Percentiles rank a stretch among this genome's conserved stretches.
Evolutionary conservation across 1,139 yeast species (phyloP).

Genomic region (Arxiozyma bovina): DNA sequence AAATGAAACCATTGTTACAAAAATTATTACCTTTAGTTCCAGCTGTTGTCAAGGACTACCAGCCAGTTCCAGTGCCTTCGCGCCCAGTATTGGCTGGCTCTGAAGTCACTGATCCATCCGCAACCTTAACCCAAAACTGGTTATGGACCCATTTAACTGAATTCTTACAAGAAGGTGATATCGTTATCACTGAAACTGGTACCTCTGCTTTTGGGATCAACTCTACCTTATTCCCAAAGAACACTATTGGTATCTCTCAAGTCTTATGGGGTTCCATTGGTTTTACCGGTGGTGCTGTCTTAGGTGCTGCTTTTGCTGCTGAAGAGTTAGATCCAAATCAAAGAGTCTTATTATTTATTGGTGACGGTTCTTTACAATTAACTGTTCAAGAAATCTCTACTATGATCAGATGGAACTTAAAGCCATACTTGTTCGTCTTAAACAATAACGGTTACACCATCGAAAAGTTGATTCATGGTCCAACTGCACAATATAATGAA

Average conservation of each 20-base stretch:
- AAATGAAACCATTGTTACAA: slow-evolving; percentile 62
- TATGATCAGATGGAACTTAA: slow-evolving; percentile 69
- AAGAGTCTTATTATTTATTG: slow-evolving; percentile 77
- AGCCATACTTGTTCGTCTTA: slow-evolving; percentile 72
- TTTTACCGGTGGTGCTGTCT: slow-evolving; percentile 72
- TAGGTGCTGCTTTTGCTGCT: slow-evolving; percentile 79
- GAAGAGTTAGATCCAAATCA: slow-evolving; percentile 57
- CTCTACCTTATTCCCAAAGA: slow-evolving; percentile 64
- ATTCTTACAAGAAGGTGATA: slow-evolving; percentile 71
- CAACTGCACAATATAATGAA: slow-evolving; percentile 64
- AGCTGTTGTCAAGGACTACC: slow-evolving; percentile 34
- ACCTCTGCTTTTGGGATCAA: slow-evolving; percentile 82
- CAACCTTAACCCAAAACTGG: slow-evolving; percentile 66
- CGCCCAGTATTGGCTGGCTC: slow-evolving; percentile 38
- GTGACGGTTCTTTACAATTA: slow-evolving; percentile 85
- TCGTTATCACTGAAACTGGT: slow-evolving; percentile 78
- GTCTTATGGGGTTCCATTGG: slow-evolving; percentile 90
- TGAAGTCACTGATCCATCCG: slow-evolving; percentile 26
- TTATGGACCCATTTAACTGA: slow-evolving; percentile 68
- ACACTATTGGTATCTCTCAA: slow-evolving; percentile 71
- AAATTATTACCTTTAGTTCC: slow-evolving; percentile 37
- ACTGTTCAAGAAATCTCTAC: slow-evolving; percentile 84
- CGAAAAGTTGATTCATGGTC: slow-evolving; percentile 82
- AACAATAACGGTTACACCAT: slow-evolving; percentile 87
- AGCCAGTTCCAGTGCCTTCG: slow-evolving; percentile 42